Percentiles rank a stretch among this genome's conserved stretches.
phyloP scores from a whole-genome alignment of 78 protist genomes.

The Dictyostelium citrinum region DNA sequence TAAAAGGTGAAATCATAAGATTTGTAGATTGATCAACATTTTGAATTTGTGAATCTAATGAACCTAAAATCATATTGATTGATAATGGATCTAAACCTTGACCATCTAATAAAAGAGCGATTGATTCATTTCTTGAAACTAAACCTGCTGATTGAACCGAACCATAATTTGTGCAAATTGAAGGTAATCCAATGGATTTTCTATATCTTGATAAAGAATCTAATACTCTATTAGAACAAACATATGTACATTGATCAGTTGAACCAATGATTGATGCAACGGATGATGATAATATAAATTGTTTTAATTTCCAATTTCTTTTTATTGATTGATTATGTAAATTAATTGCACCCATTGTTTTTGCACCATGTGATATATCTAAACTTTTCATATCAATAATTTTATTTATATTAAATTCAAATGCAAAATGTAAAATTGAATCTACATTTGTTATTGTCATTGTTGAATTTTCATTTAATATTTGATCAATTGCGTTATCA shows the following conservation, averaged over 20 bases:
- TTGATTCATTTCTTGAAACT: constrained; percentile 32
- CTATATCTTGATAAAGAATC: constrained; percentile 70
- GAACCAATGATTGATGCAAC: constrained; percentile 33
- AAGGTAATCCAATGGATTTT: constrained; percentile 33
- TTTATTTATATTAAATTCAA: background rate
- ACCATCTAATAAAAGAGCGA: background rate
- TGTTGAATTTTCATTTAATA: background rate
- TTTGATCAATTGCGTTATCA: background rate
- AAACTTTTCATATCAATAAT: background rate
- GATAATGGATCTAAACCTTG: constrained; percentile 7
- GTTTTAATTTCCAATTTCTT: background rate
- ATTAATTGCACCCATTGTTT: constrained; percentile 76
- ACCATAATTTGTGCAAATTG: constrained; percentile 69
- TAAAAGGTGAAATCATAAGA: background rate
- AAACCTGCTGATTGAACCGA: constrained; percentile 30
- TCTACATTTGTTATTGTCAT: constrained; percentile 4
- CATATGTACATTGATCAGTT: constrained; percentile 71
- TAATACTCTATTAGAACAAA: constrained; percentile 77
- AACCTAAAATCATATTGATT: constrained; percentile 3
- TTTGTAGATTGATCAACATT: background rate
- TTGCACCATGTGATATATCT: constrained; percentile 26
- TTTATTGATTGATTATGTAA: constrained; percentile 51
- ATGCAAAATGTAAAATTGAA: constrained; percentile 54
- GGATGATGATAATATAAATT: constrained; percentile 69
- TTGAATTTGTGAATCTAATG: background rate